Percentiles rank a stretch among this genome's conserved stretches.
Evolutionary conservation across 2,329 filamentous ascomycete genomes (phyloP).

Genomic region (Claviceps sp.): DNA sequence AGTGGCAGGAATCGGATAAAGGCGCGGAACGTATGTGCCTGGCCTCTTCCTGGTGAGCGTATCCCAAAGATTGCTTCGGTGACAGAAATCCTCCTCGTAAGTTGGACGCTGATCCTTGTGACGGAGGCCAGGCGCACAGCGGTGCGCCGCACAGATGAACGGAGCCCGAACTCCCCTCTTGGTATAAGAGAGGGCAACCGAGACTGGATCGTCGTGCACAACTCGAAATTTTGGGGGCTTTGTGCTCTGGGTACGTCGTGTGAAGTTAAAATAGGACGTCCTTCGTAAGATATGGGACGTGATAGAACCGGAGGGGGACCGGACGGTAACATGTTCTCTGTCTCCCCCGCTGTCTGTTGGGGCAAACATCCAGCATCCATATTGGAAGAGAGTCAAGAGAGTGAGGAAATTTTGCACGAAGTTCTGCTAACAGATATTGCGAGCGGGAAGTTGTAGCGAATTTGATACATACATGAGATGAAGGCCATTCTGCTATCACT

Average conservation of each 20-base stretch:
- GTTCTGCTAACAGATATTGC: neutral
- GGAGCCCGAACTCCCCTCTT: constrained; percentile 38
- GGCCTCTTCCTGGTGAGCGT: constrained; percentile 49
- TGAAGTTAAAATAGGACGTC: constrained; percentile 33
- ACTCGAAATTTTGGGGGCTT: constrained; percentile 37
- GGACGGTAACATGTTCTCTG: constrained; percentile 57
- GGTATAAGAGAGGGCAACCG: constrained; percentile 45
- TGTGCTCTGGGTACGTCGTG: constrained; percentile 20
- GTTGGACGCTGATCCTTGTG: constrained; percentile 51
- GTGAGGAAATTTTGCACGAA: neutral
- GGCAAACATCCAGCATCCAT: constrained; percentile 31
- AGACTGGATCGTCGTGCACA: constrained; percentile 44
- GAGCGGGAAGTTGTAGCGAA: neutral
- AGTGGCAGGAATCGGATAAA: constrained; percentile 60
- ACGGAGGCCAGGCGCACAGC: constrained; percentile 61
- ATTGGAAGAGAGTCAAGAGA: neutral
- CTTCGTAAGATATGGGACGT: constrained; percentile 44
- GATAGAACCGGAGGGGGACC: constrained; percentile 49
- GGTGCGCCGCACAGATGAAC: constrained; percentile 62
- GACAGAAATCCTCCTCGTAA: constrained; percentile 54
- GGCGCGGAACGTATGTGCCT: constrained; percentile 28
- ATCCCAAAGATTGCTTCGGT: constrained; percentile 59
- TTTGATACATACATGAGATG: constrained; percentile 7
- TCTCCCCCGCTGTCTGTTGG: constrained; percentile 47
- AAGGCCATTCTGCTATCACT: neutral